Evolutionary conservation across 306 rosid genomes (phyloP).

Genomic region (apple (Malus domestica)): DNA sequence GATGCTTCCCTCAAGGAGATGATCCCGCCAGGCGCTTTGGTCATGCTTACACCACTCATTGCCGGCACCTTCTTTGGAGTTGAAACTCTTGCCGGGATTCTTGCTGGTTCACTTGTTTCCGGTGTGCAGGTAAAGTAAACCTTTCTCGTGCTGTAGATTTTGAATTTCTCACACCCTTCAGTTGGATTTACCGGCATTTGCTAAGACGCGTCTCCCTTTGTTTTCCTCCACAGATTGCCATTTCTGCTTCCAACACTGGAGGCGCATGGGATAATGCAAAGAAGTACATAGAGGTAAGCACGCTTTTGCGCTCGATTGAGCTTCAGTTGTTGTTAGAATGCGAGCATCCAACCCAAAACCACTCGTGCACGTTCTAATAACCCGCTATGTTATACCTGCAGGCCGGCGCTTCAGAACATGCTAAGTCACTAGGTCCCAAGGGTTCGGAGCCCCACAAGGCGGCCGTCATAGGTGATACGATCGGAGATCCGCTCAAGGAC

Average conservation of each 20-base stretch:
- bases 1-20: constrained; percentile 65
- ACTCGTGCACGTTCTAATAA: background rate
- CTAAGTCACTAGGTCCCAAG: constrained; percentile 57
- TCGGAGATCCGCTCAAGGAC: constrained; percentile 61
- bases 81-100: constrained; percentile 64
- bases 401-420: constrained; percentile 59
- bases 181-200: background rate
- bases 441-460: constrained; percentile 62
- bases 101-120: constrained; percentile 70
- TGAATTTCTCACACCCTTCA: background rate
- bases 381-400: background rate
- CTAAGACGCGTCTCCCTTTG: background rate
- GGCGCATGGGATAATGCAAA: constrained; percentile 71
- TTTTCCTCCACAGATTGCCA: constrained; percentile 39
- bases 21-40: constrained; percentile 71
- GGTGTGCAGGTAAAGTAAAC: constrained; percentile 61
- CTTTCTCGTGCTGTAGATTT: background rate
- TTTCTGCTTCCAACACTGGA: constrained; percentile 67
- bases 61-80: constrained; percentile 69
- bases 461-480: constrained; percentile 51
- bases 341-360: background rate
- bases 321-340: background rate
- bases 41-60: constrained; percentile 56
- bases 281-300: constrained; percentile 54
- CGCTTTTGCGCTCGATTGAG: background rate